Evolutionary conservation across 2,329 filamentous ascomycete genomes (phyloP), one percentile per base, ranked within the genome.

Genomic region (Cadophora sp.): DNA sequence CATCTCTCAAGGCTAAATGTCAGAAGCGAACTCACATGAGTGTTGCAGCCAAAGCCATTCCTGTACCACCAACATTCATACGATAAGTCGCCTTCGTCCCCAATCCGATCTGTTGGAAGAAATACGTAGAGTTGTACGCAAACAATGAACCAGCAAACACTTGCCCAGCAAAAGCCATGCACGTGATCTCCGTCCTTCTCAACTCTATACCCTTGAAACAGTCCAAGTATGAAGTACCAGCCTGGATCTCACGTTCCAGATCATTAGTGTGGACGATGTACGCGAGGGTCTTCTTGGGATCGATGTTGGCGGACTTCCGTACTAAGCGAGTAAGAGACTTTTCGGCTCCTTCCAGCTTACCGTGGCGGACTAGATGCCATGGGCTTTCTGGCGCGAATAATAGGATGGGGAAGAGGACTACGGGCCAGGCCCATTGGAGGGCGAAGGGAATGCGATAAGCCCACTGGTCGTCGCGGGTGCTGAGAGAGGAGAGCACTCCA

Each of bases 131-230:
- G 68, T 89, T 90, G 69, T 87, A 87, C 64, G 88, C 86, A 66
- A 90, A 84, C 24, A 87, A 85, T 69, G 87, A 86, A 16, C 88
- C 87, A 61, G 83, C 85, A 3, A 90, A 80, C n/a, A 89, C 87
- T 74, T 90, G 88, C 1, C 87, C 87, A 12, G 85, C 83, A 79
- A 88, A 90, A 6, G 87, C 85, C 73, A 88, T 87, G 63, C 81
- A 79, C 0, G 83, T 81, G 31, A 86, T 84, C 72, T 86, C 84
- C 0, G 84, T 86, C 14, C 84, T 80, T 7, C 82, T 78, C 19
- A 81, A 72, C 64, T 83, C 84, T 51, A 79, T 76, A 0, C 81
- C 82, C 60, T 78, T 81, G 72, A 86, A 80, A 53, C 83, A 84
- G 68, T 86, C 83, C 31, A 76, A 12, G 67, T 85, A 86, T 0